These are phyloP conservation scores for Fragilaria crotonensis DNA, from an alignment of 108 stramenopile genomes.

Conservation along the genomic window DNA sequence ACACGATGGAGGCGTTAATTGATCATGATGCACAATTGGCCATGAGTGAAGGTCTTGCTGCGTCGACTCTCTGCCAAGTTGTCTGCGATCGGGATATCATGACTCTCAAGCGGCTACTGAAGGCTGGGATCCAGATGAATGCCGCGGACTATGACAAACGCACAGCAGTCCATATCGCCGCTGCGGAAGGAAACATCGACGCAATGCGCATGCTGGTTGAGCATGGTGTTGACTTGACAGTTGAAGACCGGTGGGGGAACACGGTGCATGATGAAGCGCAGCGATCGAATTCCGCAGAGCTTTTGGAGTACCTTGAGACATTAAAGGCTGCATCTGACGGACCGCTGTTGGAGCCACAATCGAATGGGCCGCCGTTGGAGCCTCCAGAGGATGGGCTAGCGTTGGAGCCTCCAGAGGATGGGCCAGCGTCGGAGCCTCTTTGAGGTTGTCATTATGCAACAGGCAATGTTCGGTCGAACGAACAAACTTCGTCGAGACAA, in stretches of 20 bases:
- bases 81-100: slow-evolving; percentile 43
- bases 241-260: slow-evolving; percentile 45
- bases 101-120: slow-evolving; percentile 27
- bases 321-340: too few species aligned
- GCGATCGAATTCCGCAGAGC: slow-evolving; percentile 6
- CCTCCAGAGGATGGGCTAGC: too few species aligned
- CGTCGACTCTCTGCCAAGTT: slow-evolving; percentile 34
- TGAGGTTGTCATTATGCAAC: too few species aligned
- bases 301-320: slow-evolving; percentile 16
- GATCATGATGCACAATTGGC: slow-evolving; percentile 28
- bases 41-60: slow-evolving; percentile 33
- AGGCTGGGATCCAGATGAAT: slow-evolving; percentile 42
- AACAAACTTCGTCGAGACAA: too few species aligned
- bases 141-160: slow-evolving; percentile 51
- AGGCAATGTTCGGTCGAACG: too few species aligned
- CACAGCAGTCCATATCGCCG: slow-evolving; percentile 45
- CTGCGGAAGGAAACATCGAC: slow-evolving; percentile 42
- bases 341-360: too few species aligned
- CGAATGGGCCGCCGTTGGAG: too few species aligned
- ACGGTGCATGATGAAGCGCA: slow-evolving; percentile 27
- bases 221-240: slow-evolving; percentile 36
- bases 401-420: too few species aligned
- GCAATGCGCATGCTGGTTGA: slow-evolving; percentile 37
- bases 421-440: too few species aligned
- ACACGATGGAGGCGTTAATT: slow-evolving; percentile 26